phyloP scores from a whole-genome alignment of 2,329 filamentous ascomycete genomes.

The Talaromyces rugulosus region DNA sequence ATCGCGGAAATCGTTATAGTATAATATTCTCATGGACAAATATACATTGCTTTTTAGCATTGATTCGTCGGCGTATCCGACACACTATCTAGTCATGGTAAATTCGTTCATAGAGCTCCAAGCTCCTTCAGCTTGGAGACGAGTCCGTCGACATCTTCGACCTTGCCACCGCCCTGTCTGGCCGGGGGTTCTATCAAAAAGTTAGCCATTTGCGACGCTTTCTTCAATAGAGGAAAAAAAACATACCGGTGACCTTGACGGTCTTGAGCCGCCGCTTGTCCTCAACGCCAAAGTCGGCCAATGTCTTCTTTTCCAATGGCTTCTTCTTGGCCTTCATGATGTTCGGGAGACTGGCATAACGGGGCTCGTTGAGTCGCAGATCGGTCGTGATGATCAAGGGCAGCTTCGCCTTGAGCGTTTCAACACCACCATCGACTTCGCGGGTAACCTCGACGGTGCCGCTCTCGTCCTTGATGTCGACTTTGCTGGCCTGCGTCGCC shows the following conservation, averaged over 20 bases:
- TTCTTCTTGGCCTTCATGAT: conserved; percentile 99
- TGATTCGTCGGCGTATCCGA: background rate
- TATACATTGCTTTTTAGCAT: conserved; percentile 4
- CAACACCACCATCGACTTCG: conserved; percentile 92
- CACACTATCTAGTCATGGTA: background rate
- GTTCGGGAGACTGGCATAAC: conserved; percentile 92
- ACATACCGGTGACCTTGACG: conserved; percentile 76
- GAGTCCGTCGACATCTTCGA: conserved; percentile 94
- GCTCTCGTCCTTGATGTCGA: conserved; percentile 66
- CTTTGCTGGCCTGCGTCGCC: conserved; percentile 86
- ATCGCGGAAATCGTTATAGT: background rate
- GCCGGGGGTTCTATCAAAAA: conserved; percentile 67
- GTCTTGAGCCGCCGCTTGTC: conserved; percentile 76
- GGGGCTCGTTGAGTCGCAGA: conserved; percentile 86
- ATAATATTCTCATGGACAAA: background rate
- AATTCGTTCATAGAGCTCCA: conserved; percentile 66
- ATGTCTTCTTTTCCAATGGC: conserved; percentile 85
- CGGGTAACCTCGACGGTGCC: conserved; percentile 73
- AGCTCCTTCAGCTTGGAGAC: conserved; percentile 92
- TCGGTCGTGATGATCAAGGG: conserved; percentile 96
- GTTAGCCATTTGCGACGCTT: background rate
- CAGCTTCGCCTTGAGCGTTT: conserved; percentile 80
- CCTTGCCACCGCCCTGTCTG: conserved; percentile 91
- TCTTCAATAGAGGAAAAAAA: background rate
- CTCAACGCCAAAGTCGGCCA: conserved; percentile 77